Evolutionary conservation across 306 rosid genomes (phyloP).

Genomic region (Neltuma alba): DNA sequence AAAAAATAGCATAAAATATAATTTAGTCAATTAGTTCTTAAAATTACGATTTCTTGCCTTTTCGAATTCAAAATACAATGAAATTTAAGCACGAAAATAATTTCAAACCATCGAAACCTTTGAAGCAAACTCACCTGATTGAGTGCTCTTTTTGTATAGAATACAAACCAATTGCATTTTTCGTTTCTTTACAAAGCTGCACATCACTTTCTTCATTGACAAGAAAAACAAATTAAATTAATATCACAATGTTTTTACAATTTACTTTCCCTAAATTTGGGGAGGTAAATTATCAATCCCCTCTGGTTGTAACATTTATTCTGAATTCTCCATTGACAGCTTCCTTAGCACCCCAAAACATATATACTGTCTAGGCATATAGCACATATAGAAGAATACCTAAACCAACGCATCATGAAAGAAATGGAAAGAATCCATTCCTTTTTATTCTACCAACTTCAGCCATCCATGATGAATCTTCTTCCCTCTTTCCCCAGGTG

Average conservation of each 20-base stretch:
- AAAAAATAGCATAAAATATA: too few species aligned
- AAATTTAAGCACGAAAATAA: too few species aligned
- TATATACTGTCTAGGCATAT: neutral
- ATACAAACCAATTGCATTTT: too few species aligned
- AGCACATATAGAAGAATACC: neutral
- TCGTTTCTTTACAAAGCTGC: too few species aligned
- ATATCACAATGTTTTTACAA: neutral
- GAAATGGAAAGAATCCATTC: constrained; percentile 5
- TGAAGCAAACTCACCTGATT: too few species aligned
- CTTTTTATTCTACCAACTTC: constrained; percentile 26
- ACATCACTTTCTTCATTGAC: constrained; percentile 1
- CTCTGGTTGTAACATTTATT: neutral
- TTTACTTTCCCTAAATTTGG: too few species aligned
- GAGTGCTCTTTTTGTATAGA: too few species aligned
- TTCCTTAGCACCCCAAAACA: neutral
- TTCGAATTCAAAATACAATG: too few species aligned
- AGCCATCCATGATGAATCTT: constrained; percentile 5
- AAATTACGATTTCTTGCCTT: too few species aligned
- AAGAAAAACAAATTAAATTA: constrained; percentile 1
- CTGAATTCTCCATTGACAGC: neutral
- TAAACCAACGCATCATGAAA: neutral
- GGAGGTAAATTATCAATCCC: too few species aligned
- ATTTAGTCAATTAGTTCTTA: too few species aligned
- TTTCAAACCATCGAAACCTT: too few species aligned
- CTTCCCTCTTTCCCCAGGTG: neutral